A percentile compares a stretch with the other conserved stretches of the same genome.
phyloP scores from a whole-genome alignment of 768 basidiomycete species.

The Psilocybe sp. region DNA sequence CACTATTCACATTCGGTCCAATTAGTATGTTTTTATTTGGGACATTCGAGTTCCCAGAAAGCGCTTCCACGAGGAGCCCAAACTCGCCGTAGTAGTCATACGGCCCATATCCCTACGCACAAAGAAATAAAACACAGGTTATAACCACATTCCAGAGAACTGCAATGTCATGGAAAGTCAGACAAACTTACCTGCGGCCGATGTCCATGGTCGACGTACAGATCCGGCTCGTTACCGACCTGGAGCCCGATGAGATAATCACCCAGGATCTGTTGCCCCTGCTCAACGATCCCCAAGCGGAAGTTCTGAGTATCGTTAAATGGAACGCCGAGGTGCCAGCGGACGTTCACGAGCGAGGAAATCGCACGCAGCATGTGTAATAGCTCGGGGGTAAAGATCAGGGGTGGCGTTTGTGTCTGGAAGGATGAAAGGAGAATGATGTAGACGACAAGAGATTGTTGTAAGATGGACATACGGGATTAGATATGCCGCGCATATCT shows the following conservation, averaged over 20 bases:
- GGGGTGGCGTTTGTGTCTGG: slow-evolving; percentile 67
- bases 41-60: slow-evolving; percentile 34
- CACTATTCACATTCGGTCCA: slow-evolving; percentile 50
- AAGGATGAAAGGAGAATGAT: not conserved
- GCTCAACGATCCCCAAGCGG: slow-evolving; percentile 54
- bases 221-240: slow-evolving; percentile 68
- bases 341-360: slow-evolving; percentile 53
- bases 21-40: slow-evolving; percentile 45
- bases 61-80: slow-evolving; percentile 40
- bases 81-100: slow-evolving; percentile 57
- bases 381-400: slow-evolving; percentile 65
- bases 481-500: slow-evolving; percentile 26
- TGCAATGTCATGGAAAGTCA: too few species aligned
- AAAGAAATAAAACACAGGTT: too few species aligned
- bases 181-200: slow-evolving; percentile 21
- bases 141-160: not conserved
- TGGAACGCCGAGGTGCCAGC: slow-evolving; percentile 69
- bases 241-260: slow-evolving; percentile 67
- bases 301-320: slow-evolving; percentile 64
- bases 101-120: slow-evolving; percentile 31
- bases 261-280: slow-evolving; percentile 64
- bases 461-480: slow-evolving; percentile 35
- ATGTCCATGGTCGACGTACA: slow-evolving; percentile 42
- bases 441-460: too few species aligned
- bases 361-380: slow-evolving; percentile 67